Evolutionary conservation across 441 rosid genomes (phyloP), one percentile per base, ranked within the genome.

Genomic region (Euphorbia schlechtendalii): DNA sequence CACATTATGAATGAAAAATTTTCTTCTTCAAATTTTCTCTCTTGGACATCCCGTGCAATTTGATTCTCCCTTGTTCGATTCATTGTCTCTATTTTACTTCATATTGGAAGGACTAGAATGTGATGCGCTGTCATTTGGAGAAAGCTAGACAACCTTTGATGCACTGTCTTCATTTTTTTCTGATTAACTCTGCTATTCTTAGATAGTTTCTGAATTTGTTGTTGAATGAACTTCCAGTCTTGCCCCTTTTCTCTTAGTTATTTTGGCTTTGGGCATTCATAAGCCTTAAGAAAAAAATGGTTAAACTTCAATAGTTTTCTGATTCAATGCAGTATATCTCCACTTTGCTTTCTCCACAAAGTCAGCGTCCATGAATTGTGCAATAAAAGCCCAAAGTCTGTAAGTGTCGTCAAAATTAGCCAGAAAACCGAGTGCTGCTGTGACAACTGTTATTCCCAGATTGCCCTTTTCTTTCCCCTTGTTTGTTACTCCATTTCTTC

Each of bases 321-420:
- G 87, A 71, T 85, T 82, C 57, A 87, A 76, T 58, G 88, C 82
- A 12, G 86, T 85, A 56, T 85, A 85, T 74, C 90, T 83, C 87
- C 85, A 88, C 68, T 83, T 71, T 64, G 87, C 96, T 71, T 86
- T 86, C 79, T 90, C 97, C 66, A 88, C 89, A 74, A 90, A 90
- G 61, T 90, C 94, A 22, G 97, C 89, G 71, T 92, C 98, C 73
- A 86, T 78, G 75, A 92, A 92, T 79, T 73, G 87, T 56, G 92
- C 90, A 75, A 92, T 71, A 58, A 92, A 92, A 14, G 77, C 71
- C 96, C 96, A 92, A 61, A 92, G 83, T 80, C 82, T 86, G 73
- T 89, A 88, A 38, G 76, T 63, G 56, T 92, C 98, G 73, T 85
- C 90, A 21, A 92, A 92, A 66, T 86, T 85, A 7, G 93, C 81